Evolutionary conservation across 1,284 basidiomycete genomes (phyloP).

Genomic region (Heterobasidion occidentale): DNA sequence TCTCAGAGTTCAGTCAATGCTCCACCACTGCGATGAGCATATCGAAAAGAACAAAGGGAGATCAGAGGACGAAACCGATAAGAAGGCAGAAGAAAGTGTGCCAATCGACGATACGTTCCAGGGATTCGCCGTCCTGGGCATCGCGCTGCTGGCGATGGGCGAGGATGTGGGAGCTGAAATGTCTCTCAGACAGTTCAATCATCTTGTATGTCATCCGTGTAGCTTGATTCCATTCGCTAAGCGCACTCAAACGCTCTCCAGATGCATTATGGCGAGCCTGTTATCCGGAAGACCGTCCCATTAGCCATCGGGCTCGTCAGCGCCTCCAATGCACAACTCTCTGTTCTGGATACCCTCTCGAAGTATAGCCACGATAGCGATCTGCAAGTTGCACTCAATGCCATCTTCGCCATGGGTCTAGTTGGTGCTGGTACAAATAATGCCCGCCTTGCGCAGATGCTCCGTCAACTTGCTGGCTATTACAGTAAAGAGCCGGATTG

Average conservation of each 20-base stretch:
- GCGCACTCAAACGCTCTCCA: slow-evolving; percentile 29
- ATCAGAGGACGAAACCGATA: slow-evolving; percentile 26
- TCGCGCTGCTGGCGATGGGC: slow-evolving; percentile 95
- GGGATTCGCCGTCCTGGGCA: slow-evolving; percentile 90
- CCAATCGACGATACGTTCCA: slow-evolving; percentile 80
- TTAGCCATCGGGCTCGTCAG: slow-evolving; percentile 93
- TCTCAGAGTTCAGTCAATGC: slow-evolving; percentile 87
- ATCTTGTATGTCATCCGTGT: slow-evolving; percentile 53
- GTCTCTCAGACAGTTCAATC: slow-evolving; percentile 91
- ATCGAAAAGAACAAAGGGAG: slow-evolving; percentile 38
- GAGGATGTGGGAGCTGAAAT: slow-evolving; percentile 98
- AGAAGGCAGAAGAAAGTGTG: slow-evolving; percentile 40
- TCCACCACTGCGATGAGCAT: slow-evolving; percentile 93
- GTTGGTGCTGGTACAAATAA: slow-evolving; percentile 99
- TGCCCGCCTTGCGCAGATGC: slow-evolving; percentile 94
- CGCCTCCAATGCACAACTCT: slow-evolving; percentile 93
- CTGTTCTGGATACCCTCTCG: slow-evolving; percentile 96
- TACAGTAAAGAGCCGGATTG: slow-evolving; percentile 98
- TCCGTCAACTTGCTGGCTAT: slow-evolving; percentile 93
- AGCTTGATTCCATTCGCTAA: background rate
- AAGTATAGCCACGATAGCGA: slow-evolving; percentile 99
- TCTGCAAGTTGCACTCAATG: slow-evolving; percentile 90
- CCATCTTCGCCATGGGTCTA: slow-evolving; percentile 98
- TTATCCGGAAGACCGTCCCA: slow-evolving; percentile 91
- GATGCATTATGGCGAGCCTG: slow-evolving; percentile 97